Evolutionary conservation across 2,329 filamentous ascomycete species (phyloP).

Genomic region (Drechslerella coelobrocha): DNA sequence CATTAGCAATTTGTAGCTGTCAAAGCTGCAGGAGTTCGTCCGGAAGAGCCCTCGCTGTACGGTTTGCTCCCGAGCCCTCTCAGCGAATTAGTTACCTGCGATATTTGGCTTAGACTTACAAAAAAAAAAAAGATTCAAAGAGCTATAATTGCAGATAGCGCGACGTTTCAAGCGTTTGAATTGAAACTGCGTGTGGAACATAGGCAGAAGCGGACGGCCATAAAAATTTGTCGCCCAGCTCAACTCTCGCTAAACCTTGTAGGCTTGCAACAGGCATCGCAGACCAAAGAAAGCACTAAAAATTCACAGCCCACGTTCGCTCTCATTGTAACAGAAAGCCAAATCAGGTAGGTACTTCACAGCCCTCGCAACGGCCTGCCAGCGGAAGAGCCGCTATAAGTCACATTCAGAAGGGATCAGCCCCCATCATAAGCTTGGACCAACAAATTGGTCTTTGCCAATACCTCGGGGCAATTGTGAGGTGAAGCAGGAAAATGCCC

Average conservation of each 20-base stretch:
- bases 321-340: conserved; percentile 1
- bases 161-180: too few relatives aligned
- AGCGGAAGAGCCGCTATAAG: neutral
- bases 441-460: conserved; percentile 35
- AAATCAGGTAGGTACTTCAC: conserved; percentile 12
- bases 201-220: too few relatives aligned
- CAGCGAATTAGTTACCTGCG: too few relatives aligned
- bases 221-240: neutral
- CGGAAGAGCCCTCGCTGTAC: too few relatives aligned
- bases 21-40: too few relatives aligned
- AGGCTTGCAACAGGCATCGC: conserved; percentile 23
- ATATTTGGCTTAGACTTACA: too few relatives aligned
- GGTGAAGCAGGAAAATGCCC: conserved; percentile 10
- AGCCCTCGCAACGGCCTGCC: conserved; percentile 29
- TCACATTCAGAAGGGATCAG: neutral
- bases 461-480: conserved; percentile 10
- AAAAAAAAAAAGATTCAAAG: too few relatives aligned
- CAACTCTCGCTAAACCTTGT: conserved; percentile 31
- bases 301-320: neutral
- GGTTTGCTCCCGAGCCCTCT: too few relatives aligned
- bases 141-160: too few relatives aligned
- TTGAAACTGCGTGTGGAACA: too few relatives aligned
- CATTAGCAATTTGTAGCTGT: too few relatives aligned
- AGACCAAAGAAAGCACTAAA: conserved; percentile 24
- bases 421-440: conserved; percentile 12